These are phyloP conservation scores for Colletotrichum costaricense DNA, from an alignment of 2,329 filamentous ascomycete genomes.

Conservation along the genomic window DNA sequence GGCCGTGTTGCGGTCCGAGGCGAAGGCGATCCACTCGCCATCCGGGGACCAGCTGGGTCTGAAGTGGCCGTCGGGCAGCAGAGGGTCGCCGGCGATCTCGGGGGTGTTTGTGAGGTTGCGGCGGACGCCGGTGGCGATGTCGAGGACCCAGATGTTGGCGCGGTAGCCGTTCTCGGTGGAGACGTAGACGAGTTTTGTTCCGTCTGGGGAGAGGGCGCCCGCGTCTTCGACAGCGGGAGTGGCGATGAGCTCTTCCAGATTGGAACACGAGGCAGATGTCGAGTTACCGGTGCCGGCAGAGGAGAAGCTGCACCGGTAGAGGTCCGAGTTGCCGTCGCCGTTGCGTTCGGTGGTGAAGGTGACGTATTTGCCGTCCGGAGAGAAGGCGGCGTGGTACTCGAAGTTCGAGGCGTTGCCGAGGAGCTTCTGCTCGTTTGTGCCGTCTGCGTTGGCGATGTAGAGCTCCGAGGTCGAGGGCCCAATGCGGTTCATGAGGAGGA, in stretches of 20 bases:
- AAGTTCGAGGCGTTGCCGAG: slow-evolving; percentile 8
- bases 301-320: slow-evolving; percentile 20
- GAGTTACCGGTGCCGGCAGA: not conserved
- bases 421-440: slow-evolving; percentile 22
- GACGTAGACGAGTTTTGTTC: slow-evolving; percentile 6
- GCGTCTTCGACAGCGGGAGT: slow-evolving; percentile 26
- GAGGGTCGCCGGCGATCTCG: slow-evolving; percentile 13
- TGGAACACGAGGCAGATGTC: not conserved
- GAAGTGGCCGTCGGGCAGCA: slow-evolving; percentile 19
- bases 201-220: slow-evolving; percentile 11
- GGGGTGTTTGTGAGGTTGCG: slow-evolving; percentile 29
- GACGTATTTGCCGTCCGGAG: slow-evolving; percentile 17
- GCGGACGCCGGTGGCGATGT: slow-evolving; percentile 10
- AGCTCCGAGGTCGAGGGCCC: slow-evolving; percentile 21
- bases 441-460: slow-evolving; percentile 28
- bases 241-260: slow-evolving; percentile 17
- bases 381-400: slow-evolving; percentile 21
- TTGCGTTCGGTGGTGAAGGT: slow-evolving; percentile 26
- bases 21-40: slow-evolving; percentile 23
- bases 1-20: slow-evolving; percentile 25
- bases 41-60: slow-evolving; percentile 24
- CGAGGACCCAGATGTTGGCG: slow-evolving; percentile 22
- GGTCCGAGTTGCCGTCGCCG: slow-evolving; percentile 25
- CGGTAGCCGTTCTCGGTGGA: slow-evolving; percentile 26
- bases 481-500: slow-evolving; percentile 29